These are phyloP conservation scores for Pholiota microspora DNA, from an alignment of 768 basidiomycete species.

Conservation along the genomic window DNA sequence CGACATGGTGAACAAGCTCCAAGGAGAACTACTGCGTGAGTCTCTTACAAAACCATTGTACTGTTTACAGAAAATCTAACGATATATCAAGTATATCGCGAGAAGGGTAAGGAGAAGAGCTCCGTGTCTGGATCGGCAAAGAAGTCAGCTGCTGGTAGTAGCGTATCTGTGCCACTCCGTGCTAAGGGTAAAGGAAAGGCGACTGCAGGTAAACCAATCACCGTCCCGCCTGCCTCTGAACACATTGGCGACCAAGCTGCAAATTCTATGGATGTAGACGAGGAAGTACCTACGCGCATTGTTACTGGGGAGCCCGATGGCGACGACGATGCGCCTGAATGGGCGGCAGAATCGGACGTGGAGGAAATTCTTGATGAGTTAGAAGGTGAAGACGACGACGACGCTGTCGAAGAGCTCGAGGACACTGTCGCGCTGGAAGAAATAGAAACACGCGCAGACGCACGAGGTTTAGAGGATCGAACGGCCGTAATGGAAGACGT, in stretches of 20 bases:
- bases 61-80: not conserved
- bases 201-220: conserved; percentile 13
- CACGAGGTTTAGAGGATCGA: conserved; percentile 31
- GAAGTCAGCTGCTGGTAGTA: conserved; percentile 16
- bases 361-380: conserved; percentile 37
- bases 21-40: conserved; percentile 63
- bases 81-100: conserved; percentile 63
- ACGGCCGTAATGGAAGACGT: not conserved
- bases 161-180: conserved; percentile 11
- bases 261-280: conserved; percentile 4
- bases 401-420: conserved; percentile 35
- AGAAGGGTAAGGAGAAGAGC: conserved; percentile 50
- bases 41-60: conserved; percentile 10
- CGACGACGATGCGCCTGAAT: not conserved
- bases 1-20: conserved; percentile 62
- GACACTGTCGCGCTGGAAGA: conserved; percentile 43
- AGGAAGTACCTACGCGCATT: too few relatives aligned
- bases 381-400: conserved; percentile 32
- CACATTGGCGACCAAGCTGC: conserved; percentile 18
- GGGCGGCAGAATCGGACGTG: not conserved
- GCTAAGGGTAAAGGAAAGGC: conserved; percentile 37
- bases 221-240: conserved; percentile 29
- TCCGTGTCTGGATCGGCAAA: conserved; percentile 19
- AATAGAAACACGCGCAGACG: conserved; percentile 38
- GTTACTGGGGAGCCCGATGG: too few relatives aligned